These are phyloP conservation scores for Hypsizygus ulmarius DNA, from an alignment of 1,284 basidiomycete species.

Conservation along the genomic window DNA sequence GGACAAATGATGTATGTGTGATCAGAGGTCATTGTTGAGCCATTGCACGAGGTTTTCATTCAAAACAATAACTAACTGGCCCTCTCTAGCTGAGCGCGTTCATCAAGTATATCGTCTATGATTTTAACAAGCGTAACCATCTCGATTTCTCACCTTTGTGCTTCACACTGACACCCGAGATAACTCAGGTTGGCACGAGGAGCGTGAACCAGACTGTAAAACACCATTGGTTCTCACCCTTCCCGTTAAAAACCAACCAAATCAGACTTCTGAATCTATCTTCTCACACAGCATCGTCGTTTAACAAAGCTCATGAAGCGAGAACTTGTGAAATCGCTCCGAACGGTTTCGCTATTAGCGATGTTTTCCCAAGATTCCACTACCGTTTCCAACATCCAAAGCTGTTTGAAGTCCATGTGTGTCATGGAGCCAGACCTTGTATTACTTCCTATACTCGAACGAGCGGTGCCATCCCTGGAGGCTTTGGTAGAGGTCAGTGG, in stretches of 20 bases:
- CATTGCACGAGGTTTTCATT: background rate
- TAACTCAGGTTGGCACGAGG: conserved; percentile 71
- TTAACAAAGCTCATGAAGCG: conserved; percentile 80
- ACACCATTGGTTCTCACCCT: conserved; percentile 60
- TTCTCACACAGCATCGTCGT: conserved; percentile 54
- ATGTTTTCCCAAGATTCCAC: conserved; percentile 85
- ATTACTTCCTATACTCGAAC: conserved; percentile 81
- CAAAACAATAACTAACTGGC: conserved; percentile 2
- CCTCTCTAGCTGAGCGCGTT: conserved; percentile 69
- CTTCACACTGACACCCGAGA: background rate
- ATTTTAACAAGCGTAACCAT: conserved; percentile 77
- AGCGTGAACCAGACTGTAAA: conserved; percentile 79
- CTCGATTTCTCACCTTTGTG: background rate
- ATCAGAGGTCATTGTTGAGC: conserved; percentile 3
- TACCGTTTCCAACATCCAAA: conserved; percentile 66
- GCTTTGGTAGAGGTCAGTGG: conserved; percentile 73
- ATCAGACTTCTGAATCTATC: conserved; percentile 5
- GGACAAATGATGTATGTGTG: conserved; percentile 63
- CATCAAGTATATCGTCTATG: conserved; percentile 83
- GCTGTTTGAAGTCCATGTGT: conserved; percentile 71
- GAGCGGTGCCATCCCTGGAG: conserved; percentile 85
- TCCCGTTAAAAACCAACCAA: background rate
- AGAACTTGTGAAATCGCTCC: conserved; percentile 81
- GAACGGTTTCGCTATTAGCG: conserved; percentile 81
- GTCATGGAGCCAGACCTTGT: conserved; percentile 89